Conservation (phyloP, 768 basidiomycete species). For the Hebeloma cylindrosporum region DNA sequence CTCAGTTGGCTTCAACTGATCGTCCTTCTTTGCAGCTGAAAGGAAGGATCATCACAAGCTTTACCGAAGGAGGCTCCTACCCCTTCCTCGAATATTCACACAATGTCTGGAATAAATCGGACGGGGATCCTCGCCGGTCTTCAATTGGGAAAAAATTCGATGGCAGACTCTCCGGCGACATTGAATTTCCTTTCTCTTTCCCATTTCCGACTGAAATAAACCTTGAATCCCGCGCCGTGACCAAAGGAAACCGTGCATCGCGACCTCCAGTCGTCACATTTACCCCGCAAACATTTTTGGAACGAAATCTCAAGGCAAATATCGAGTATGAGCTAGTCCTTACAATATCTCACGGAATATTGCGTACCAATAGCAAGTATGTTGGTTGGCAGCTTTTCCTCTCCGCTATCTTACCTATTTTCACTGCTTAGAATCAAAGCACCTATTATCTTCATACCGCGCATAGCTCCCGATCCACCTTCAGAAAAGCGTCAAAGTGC, state of each 20-base stretch:
- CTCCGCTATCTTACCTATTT: neutral
- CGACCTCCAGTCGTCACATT: neutral
- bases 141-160: neutral
- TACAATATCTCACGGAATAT: slow-evolving; percentile 10
- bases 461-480: slow-evolving; percentile 8
- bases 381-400: too few relatives aligned
- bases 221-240: neutral
- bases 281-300: slow-evolving; percentile 18
- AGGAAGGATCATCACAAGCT: slow-evolving; percentile 12
- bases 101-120: slow-evolving; percentile 5
- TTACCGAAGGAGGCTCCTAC: slow-evolving; percentile 7
- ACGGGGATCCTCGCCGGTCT: slow-evolving; percentile 1
- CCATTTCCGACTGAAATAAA: slow-evolving; percentile 16
- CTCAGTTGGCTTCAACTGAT: neutral
- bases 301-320: slow-evolving; percentile 3
- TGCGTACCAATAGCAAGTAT: slow-evolving; percentile 12
- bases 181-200: slow-evolving; percentile 15
- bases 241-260: neutral
- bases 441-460: slow-evolving; percentile 11
- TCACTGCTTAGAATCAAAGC: slow-evolving; percentile 9
- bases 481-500: slow-evolving; percentile 9
- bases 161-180: slow-evolving; percentile 10
- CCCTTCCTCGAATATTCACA: slow-evolving; percentile 12
- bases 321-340: slow-evolving; percentile 17
- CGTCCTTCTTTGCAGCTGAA: slow-evolving; percentile 6